Evolutionary conservation across 2,329 filamentous ascomycete genomes (phyloP).

Genomic region (Trichothecium roseum): DNA sequence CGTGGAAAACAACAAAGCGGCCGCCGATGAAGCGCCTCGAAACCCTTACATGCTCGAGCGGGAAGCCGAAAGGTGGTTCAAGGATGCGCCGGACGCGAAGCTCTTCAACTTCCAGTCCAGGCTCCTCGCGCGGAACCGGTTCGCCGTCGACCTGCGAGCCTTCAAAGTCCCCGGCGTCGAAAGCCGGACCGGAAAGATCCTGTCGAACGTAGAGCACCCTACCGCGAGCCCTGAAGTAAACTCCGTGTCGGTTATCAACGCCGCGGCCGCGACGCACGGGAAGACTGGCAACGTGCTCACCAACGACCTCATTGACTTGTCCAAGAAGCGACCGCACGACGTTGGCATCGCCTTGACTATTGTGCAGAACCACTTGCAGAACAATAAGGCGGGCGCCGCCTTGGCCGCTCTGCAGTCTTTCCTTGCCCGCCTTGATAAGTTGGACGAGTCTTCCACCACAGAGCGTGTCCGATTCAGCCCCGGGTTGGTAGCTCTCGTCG

Average conservation of each 20-base stretch:
- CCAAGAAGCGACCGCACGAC: slow-evolving; percentile 68
- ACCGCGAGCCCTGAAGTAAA: slow-evolving; percentile 22
- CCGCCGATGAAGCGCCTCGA: slow-evolving; percentile 25
- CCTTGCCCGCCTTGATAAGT: slow-evolving; percentile 59
- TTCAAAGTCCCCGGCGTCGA: slow-evolving; percentile 57
- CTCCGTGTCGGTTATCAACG: slow-evolving; percentile 43
- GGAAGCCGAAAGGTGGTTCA: slow-evolving; percentile 43
- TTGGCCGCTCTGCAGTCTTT: slow-evolving; percentile 67
- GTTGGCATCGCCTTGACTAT: slow-evolving; percentile 71
- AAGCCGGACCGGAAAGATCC: slow-evolving; percentile 31
- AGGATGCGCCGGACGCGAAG: slow-evolving; percentile 45
- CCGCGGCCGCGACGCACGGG: slow-evolving; percentile 61
- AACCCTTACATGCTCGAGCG: slow-evolving; percentile 64
- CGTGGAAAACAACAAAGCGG: slow-evolving; percentile 51
- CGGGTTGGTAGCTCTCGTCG: slow-evolving; percentile 69
- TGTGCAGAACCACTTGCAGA: slow-evolving; percentile 69
- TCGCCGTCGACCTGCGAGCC: slow-evolving; percentile 53
- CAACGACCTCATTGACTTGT: slow-evolving; percentile 55
- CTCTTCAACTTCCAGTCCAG: slow-evolving; percentile 60
- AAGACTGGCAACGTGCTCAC: slow-evolving; percentile 56
- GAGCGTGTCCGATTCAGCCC: slow-evolving; percentile 71
- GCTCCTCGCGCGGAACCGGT: slow-evolving; percentile 48
- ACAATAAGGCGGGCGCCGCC: slow-evolving; percentile 62
- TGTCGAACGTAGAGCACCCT: slow-evolving; percentile 18
- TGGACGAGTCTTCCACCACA: slow-evolving; percentile 28